These are phyloP conservation scores for Penicillium malachiteum DNA, from an alignment of 495 filamentous ascomycete species.

Conservation along the genomic window DNA sequence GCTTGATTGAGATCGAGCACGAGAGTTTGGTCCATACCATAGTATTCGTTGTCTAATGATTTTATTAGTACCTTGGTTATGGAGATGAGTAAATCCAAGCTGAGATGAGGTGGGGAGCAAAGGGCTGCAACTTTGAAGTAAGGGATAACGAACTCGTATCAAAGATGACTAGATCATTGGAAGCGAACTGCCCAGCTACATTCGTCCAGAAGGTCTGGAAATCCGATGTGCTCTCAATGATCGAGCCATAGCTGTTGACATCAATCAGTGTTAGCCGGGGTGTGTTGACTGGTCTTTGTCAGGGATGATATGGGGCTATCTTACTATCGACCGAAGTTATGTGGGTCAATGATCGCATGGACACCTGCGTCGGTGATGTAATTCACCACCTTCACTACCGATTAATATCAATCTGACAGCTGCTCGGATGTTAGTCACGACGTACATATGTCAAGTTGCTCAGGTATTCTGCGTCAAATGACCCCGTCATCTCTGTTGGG, in stretches of 20 bases:
- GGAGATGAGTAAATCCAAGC: too few relatives aligned
- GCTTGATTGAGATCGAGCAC: conserved; percentile 72
- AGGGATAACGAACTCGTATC: conserved; percentile 34
- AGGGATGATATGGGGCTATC: conserved; percentile 1
- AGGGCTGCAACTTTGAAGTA: too few relatives aligned
- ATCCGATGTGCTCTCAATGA: conserved; percentile 60
- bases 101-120: too few relatives aligned
- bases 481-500: conserved; percentile 47
- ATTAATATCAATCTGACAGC: background rate
- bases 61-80: background rate
- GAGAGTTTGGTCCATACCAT: conserved; percentile 67
- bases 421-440: background rate
- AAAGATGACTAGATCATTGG: conserved; percentile 63
- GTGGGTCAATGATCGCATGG: conserved; percentile 65
- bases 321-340: conserved; percentile 63
- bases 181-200: conserved; percentile 58
- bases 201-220: conserved; percentile 65
- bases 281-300: background rate
- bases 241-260: conserved; percentile 53
- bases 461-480: conserved; percentile 40
- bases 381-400: conserved; percentile 48
- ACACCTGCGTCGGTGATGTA: conserved; percentile 62
- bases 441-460: conserved; percentile 41
- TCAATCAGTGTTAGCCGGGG: background rate
- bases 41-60: conserved; percentile 71